These are phyloP conservation scores for Penicillium paradoxum DNA, from an alignment of 495 filamentous ascomycete genomes.

Conservation along the genomic window DNA sequence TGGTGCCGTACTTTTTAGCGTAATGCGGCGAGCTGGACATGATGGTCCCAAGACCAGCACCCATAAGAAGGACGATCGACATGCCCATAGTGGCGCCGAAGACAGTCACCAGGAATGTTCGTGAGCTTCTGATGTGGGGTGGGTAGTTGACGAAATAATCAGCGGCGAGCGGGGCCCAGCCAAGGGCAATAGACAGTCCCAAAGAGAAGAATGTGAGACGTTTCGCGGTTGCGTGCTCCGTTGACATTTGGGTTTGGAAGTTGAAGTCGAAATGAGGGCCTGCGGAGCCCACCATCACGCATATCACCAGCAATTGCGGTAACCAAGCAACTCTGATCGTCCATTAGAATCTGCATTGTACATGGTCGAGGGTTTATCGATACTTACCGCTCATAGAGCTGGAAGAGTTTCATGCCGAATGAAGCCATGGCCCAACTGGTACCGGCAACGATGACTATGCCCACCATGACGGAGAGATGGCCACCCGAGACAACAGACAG, in stretches of 20 bases:
- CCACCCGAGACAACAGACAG: slow-evolving; percentile 55
- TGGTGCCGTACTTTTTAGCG: slow-evolving; percentile 50
- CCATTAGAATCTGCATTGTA: background rate
- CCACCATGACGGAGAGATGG: slow-evolving; percentile 57
- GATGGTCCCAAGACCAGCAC: slow-evolving; percentile 64
- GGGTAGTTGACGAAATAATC: slow-evolving; percentile 59
- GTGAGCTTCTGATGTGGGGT: slow-evolving; percentile 41
- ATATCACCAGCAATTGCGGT: slow-evolving; percentile 60
- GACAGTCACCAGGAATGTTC: slow-evolving; percentile 44
- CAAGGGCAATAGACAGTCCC: slow-evolving; percentile 49
- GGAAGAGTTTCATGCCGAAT: slow-evolving; percentile 71
- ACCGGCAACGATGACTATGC: slow-evolving; percentile 61
- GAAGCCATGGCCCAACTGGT: slow-evolving; percentile 60
- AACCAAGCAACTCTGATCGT: slow-evolving; percentile 58
- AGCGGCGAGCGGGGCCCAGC: slow-evolving; percentile 48
- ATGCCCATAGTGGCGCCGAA: slow-evolving; percentile 48
- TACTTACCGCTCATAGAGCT: slow-evolving; percentile 57
- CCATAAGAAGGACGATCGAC: slow-evolving; percentile 58
- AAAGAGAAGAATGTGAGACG: slow-evolving; percentile 63
- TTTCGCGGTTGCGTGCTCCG: slow-evolving; percentile 47
- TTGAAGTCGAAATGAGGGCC: slow-evolving; percentile 60
- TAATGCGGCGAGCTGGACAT: slow-evolving; percentile 48
- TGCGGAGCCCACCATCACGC: slow-evolving; percentile 63
- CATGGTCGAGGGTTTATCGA: background rate
- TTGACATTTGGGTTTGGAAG: slow-evolving; percentile 32